These are phyloP conservation scores for Colletotrichum sp. DNA, from an alignment of 2,329 filamentous ascomycete genomes.

Conservation along the genomic window DNA sequence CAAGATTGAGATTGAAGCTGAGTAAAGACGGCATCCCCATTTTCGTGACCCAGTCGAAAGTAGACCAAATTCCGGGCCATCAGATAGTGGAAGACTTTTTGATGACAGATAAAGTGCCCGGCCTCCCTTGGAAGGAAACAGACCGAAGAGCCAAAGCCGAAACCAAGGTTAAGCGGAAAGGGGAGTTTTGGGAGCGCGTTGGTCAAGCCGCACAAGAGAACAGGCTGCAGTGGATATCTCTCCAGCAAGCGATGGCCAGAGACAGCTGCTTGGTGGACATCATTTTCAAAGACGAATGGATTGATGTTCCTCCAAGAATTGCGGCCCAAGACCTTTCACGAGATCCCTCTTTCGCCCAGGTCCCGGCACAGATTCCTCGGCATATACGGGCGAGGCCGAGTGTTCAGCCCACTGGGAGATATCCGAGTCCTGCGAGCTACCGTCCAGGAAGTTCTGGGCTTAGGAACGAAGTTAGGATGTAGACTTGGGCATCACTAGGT, in stretches of 20 bases:
- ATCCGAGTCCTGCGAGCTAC: background rate
- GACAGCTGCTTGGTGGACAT: slow-evolving; percentile 17
- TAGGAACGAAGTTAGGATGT: background rate
- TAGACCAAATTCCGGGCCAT: background rate
- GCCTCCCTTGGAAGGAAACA: background rate
- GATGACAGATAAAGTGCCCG: background rate
- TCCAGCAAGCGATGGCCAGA: slow-evolving; percentile 16
- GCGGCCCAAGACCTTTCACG: background rate
- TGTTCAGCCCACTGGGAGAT: background rate
- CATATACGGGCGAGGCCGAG: background rate
- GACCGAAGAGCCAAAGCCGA: background rate
- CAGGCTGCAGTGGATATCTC: slow-evolving; percentile 1
- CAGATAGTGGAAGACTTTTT: slow-evolving; percentile 9
- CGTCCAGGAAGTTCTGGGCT: background rate
- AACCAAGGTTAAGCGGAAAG: background rate
- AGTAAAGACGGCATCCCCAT: slow-evolving; percentile 12
- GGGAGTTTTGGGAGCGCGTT: slow-evolving; percentile 9
- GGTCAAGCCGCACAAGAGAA: background rate
- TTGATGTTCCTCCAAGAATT: background rate
- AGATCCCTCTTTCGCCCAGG: background rate
- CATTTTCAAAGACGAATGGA: background rate
- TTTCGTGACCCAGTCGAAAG: slow-evolving; percentile 1
- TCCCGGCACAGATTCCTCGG: background rate
- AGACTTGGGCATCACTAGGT: background rate
- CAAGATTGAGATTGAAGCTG: background rate